These are phyloP conservation scores for Senna tora DNA, from an alignment of 306 rosid species.

Conservation along the genomic window DNA sequence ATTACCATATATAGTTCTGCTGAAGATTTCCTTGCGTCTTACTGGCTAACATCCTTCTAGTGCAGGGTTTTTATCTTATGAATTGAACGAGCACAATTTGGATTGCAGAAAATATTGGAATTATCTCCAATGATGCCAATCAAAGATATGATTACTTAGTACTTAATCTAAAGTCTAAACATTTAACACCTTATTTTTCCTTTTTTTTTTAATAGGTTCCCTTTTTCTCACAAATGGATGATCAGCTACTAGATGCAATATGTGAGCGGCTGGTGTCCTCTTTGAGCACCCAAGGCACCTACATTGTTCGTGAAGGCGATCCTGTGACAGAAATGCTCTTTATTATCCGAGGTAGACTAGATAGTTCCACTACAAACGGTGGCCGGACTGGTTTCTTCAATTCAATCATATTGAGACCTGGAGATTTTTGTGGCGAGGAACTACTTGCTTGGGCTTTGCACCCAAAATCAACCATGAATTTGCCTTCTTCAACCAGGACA, in stretches of 20 bases:
- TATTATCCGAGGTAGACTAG: conserved; percentile 85
- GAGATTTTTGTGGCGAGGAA: conserved; percentile 98
- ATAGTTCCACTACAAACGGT: conserved; percentile 93
- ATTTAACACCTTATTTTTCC: not conserved
- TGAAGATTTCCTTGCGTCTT: not conserved
- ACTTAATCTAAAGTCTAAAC: no score
- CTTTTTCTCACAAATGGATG: conserved; percentile 97
- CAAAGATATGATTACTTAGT: no score
- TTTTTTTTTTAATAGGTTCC: conserved; percentile 68
- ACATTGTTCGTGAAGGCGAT: conserved; percentile 94
- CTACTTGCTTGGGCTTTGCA: conserved; percentile 95
- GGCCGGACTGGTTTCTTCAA: conserved; percentile 96
- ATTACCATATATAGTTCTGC: not conserved
- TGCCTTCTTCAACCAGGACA: conserved; percentile 94
- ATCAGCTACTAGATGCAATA: conserved; percentile 94
- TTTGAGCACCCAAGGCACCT: conserved; percentile 85
- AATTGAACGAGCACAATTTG: not conserved
- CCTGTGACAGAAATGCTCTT: conserved; percentile 95
- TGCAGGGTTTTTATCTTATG: not conserved
- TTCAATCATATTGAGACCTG: conserved; percentile 83
- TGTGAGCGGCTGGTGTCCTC: conserved; percentile 93
- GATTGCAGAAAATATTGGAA: not conserved
- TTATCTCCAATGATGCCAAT: not conserved
- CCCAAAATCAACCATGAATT: conserved; percentile 78
- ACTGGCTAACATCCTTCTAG: not conserved